These are phyloP conservation scores for Colletotrichum destructivum DNA, from an alignment of 2,329 filamentous ascomycete genomes.

Conservation along the genomic window DNA sequence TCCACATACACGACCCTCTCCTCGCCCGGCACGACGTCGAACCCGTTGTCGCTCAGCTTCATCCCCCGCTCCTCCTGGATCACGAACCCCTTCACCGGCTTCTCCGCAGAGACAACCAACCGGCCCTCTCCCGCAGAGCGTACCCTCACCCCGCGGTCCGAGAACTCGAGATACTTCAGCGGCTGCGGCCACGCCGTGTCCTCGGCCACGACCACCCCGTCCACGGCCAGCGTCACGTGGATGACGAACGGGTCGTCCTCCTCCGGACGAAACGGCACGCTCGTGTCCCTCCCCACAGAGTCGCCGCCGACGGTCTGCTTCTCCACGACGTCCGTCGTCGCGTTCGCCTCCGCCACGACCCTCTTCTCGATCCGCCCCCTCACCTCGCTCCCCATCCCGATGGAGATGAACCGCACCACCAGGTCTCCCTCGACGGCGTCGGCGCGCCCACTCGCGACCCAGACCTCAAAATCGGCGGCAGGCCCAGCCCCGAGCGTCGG, in stretches of 20 bases:
- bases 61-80: constrained; percentile 64
- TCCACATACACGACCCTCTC: constrained; percentile 43
- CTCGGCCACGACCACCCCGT: constrained; percentile 58
- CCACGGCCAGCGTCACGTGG: constrained; percentile 57
- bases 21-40: constrained; percentile 70
- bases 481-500: constrained; percentile 53
- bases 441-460: constrained; percentile 55
- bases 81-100: constrained; percentile 71
- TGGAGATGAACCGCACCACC: constrained; percentile 57
- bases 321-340: constrained; percentile 58
- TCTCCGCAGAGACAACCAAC: constrained; percentile 53
- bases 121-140: constrained; percentile 43
- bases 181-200: constrained; percentile 74
- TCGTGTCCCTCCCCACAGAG: constrained; percentile 31
- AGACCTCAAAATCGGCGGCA: constrained; percentile 60
- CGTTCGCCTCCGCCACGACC: constrained; percentile 53
- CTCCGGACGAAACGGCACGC: constrained; percentile 52
- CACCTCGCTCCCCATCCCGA: constrained; percentile 57
- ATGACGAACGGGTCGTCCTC: constrained; percentile 64
- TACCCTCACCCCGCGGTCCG: constrained; percentile 58
- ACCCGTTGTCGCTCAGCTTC: constrained; percentile 69
- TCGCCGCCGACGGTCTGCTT: constrained; percentile 46
- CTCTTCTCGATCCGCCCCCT: constrained; percentile 44
- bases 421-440: constrained; percentile 48
- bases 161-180: constrained; percentile 71